Conservation (phyloP, 176 grass and related monocot species). For the Secale cereale region DNA sequence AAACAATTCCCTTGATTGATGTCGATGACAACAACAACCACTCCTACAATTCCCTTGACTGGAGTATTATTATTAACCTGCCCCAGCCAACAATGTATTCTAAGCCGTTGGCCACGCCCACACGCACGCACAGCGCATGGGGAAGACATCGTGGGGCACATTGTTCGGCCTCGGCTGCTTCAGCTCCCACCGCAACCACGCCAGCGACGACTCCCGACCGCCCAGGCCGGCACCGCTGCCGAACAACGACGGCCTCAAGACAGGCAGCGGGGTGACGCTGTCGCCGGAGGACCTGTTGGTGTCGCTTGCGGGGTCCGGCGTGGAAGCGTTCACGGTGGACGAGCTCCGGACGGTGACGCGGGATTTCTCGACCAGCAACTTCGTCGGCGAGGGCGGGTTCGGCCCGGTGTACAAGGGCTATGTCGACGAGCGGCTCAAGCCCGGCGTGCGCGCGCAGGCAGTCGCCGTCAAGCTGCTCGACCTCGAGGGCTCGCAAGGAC, state of each 20-base stretch:
- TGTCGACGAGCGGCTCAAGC: constrained; percentile 64
- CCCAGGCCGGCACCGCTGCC: constrained; percentile 9
- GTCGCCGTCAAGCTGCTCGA: constrained; percentile 74
- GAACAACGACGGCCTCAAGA: background rate
- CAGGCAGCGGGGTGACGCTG: background rate
- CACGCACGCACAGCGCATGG: constrained; percentile 10
- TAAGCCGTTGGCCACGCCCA: background rate
- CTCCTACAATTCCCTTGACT: too few relatives aligned
- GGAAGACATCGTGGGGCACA: constrained; percentile 33
- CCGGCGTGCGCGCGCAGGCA: constrained; percentile 51
- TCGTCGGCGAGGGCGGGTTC: constrained; percentile 75
- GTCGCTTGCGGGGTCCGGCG: constrained; percentile 52
- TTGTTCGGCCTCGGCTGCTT: constrained; percentile 43
- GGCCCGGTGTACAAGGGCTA: constrained; percentile 78
- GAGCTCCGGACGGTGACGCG: constrained; percentile 54
- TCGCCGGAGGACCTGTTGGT: constrained; percentile 42
- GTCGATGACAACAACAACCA: too few relatives aligned
- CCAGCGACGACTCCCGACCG: background rate
- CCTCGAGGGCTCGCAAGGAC: constrained; percentile 63
- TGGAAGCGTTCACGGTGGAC: constrained; percentile 52
- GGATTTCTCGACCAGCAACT: constrained; percentile 65
- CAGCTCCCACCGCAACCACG: background rate
- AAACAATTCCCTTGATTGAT: background rate
- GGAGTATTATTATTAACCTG: too few relatives aligned
- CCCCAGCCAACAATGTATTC: background rate